Conservation (phyloP, 352 stramenopile species). For the Globisporangium carolinianum region DNA sequence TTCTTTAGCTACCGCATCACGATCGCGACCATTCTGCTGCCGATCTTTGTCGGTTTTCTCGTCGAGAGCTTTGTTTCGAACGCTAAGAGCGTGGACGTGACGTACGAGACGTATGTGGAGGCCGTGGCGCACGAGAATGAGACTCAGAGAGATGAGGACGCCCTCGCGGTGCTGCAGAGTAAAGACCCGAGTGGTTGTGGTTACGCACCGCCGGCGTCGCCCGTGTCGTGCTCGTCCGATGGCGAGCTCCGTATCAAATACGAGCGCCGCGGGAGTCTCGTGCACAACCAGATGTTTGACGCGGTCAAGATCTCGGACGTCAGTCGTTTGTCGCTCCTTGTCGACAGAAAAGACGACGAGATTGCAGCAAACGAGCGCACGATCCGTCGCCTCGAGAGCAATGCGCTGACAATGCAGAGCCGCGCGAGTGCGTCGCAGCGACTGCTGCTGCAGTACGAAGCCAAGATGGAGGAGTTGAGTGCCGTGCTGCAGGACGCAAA, state of each 20-base stretch:
- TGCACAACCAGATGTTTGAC: slow-evolving; percentile 82
- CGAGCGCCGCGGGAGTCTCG: slow-evolving; percentile 48
- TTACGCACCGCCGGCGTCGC: slow-evolving; percentile 6
- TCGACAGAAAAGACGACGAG: slow-evolving; percentile 69
- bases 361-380: slow-evolving; percentile 49
- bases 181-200: slow-evolving; percentile 9
- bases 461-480: slow-evolving; percentile 72
- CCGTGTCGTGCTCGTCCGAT: slow-evolving; percentile 27
- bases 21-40: slow-evolving; percentile 76
- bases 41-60: slow-evolving; percentile 83
- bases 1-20: slow-evolving; percentile 82
- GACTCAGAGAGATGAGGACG: slow-evolving; percentile 42
- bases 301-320: slow-evolving; percentile 68
- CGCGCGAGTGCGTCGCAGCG: slow-evolving; percentile 56
- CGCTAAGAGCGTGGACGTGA: slow-evolving; percentile 59
- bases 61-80: slow-evolving; percentile 82
- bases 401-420: slow-evolving; percentile 59
- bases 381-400: slow-evolving; percentile 63
- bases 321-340: slow-evolving; percentile 53
- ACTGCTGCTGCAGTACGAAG: slow-evolving; percentile 59
- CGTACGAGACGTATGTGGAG: slow-evolving; percentile 58
- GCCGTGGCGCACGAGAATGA: slow-evolving; percentile 12
- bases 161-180: slow-evolving; percentile 47
- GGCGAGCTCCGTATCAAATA: slow-evolving; percentile 70
- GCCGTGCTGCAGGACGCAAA: slow-evolving; percentile 42